A percentile compares a stretch with the other conserved stretches of the same genome.
These are phyloP conservation scores for Tolypocladium amazonense DNA, from an alignment of 2,329 filamentous ascomycete species.

Conservation along the genomic window DNA sequence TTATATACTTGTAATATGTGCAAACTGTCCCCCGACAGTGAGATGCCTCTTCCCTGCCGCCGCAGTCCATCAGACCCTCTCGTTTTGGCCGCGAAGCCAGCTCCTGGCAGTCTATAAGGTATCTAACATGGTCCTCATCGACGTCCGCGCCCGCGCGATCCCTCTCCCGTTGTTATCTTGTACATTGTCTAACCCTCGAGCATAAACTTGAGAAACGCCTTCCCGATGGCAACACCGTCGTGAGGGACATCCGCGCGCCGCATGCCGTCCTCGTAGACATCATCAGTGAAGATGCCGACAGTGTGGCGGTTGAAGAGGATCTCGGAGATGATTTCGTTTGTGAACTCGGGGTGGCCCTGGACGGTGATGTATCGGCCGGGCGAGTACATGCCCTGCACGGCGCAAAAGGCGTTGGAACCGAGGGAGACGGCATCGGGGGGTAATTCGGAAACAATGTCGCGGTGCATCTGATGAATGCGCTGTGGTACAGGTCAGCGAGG, in stretches of 20 bases:
- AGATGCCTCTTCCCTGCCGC: background rate
- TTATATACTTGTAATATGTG: background rate
- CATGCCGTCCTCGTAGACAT: conserved; percentile 58
- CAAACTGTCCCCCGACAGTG: background rate
- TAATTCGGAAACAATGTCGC: conserved; percentile 29
- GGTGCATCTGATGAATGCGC: conserved; percentile 37
- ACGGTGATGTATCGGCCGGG: conserved; percentile 28
- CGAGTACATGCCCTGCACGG: conserved; percentile 31
- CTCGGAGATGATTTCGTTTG: conserved; percentile 25
- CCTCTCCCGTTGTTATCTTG: background rate
- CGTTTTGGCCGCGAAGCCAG: background rate
- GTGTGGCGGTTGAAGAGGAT: conserved; percentile 42
- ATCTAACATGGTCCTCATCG: background rate
- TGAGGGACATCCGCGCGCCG: conserved; percentile 55
- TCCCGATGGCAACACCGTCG: conserved; percentile 67
- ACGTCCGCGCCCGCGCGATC: background rate
- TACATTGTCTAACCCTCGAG: conserved; percentile 33
- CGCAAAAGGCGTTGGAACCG: conserved; percentile 28
- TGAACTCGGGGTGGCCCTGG: conserved; percentile 39
- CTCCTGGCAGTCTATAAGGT: background rate
- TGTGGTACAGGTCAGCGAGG: conserved; percentile 4
- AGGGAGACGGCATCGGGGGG: conserved; percentile 28
- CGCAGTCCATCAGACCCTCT: background rate
- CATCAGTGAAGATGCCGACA: conserved; percentile 59
- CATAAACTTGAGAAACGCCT: conserved; percentile 68